Evolutionary conservation across 2,329 filamentous ascomycete species (phyloP), one percentile per base, ranked within the genome.

Genomic region (Penicillium vulpinum): DNA sequence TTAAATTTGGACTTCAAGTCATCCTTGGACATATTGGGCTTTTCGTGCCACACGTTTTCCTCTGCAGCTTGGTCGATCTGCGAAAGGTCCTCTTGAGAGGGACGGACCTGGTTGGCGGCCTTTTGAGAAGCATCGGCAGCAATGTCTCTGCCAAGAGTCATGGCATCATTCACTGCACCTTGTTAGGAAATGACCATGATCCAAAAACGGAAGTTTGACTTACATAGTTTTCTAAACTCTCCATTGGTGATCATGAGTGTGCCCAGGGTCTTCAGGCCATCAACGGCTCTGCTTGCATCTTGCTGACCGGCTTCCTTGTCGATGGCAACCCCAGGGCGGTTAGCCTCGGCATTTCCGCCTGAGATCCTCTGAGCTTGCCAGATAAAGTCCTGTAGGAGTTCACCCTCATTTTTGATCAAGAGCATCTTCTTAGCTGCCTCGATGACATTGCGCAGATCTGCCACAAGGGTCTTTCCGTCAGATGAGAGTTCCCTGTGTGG

Each of bases 351-450:
- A 49, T 83, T 80, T 67, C 82, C 87, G 56, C 84, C 78, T 51
- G 86, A 85, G 60, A 94, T 87, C 45, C 89, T 83, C 70, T 91
- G 86, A 0, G 92, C 92, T 72, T 96, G 90, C 89, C 90, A 99
- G 76, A 97, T 91, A 76, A 99, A 97, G 69, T 99, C 92, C 72
- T 99, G 94, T 21, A 99, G 80, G 56, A 97, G 78, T 69, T 99
- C 92, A 71, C 92, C 94, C 58, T 96, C 85, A 72, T 99, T 99
- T 84, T 97, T 99, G 78, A 88, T 89, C 26, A 99, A 81, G 9
- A 97, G 79, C 13, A 99, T 83, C 56, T 87, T 78, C 80, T 97
- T 95, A 57, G 93, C 89, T 73, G 94, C 85, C 68, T 89, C 85
- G 44, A 99, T 87, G 50, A 96, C 91, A 52, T 90, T 82, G 59